Evolutionary conservation across 768 basidiomycete genomes (phyloP).

Genomic region (Clathrus columnatus): DNA sequence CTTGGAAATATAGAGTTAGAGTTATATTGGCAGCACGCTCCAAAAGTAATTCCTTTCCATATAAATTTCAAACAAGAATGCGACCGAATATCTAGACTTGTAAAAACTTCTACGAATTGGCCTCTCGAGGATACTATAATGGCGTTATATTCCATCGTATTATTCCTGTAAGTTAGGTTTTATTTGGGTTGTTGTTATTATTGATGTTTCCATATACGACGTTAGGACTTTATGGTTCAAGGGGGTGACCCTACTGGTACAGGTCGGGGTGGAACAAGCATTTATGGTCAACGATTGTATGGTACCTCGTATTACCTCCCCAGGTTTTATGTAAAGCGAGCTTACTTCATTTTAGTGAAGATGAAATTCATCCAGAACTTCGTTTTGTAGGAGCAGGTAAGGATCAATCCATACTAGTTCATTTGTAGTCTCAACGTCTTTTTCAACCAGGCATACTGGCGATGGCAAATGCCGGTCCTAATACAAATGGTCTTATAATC

Average conservation of each 20-base stretch:
- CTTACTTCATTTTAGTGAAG: constrained; percentile 44
- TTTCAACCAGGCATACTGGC: constrained; percentile 63
- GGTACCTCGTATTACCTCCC: too few relatives aligned
- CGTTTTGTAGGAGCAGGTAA: constrained; percentile 87
- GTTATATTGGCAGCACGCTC: constrained; percentile 89
- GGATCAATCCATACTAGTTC: background rate
- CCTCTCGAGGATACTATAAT: constrained; percentile 91
- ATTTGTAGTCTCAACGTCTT: background rate
- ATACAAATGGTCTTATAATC: constrained; percentile 60
- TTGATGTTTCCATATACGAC: constrained; percentile 40
- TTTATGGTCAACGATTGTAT: constrained; percentile 85
- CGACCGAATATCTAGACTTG: constrained; percentile 55
- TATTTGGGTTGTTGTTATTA: background rate
- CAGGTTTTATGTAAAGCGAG: too few relatives aligned
- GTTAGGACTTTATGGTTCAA: constrained; percentile 99
- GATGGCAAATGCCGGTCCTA: constrained; percentile 97
- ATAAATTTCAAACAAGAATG: background rate
- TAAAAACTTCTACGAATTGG: constrained; percentile 88
- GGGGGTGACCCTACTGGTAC: constrained; percentile 94
- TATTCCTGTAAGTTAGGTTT: constrained; percentile 50
- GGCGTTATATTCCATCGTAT: constrained; percentile 86
- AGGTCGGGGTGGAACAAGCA: constrained; percentile 83
- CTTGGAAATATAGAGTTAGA: constrained; percentile 85
- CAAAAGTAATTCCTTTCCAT: constrained; percentile 41
- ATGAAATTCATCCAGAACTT: constrained; percentile 85